Evolutionary conservation across 108 stramenopile genomes (phyloP), one percentile per base, ranked within the genome.

Genomic region (Chaetoceros muelleri): DNA sequence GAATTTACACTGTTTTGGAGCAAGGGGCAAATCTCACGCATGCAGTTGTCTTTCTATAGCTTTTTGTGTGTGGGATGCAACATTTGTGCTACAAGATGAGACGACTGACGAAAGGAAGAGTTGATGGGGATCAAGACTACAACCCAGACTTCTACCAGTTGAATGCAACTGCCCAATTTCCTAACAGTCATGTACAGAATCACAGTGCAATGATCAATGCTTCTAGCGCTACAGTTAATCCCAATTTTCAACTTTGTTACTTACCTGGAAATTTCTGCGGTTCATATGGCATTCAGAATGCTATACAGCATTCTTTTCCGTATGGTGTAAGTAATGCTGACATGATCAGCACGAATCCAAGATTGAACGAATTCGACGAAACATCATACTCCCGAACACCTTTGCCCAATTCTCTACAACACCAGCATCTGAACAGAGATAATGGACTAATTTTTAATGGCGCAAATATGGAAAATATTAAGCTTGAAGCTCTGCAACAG

Each of bases 51-150:
- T 28, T 30, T 58, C 47, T 34, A 18, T 48, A 67, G 70, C 63
- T 78, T 48, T 78, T 78, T 30, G 62, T 73, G 24, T 65, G 76
- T 2, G 72, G 72, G 13, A 16, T 73, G 28, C 72, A 65, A 8
- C 27, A 63, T 22, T 46, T 67, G 19, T 53, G 55, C 18, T 28
- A 54, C 34, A 61, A 64, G 20, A 73, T 73, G 72, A 45, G 51
- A n/a, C 55, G 72, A 44, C 72, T 66, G 13, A 60, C 66, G 10
- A 64, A 66, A 40, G 34, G 8, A 13, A 40, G 34, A 40, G 13
- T 13, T 40, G 34, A 40, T 40, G 13, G 8, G 5, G 34, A 40
- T 13, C 34, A 5, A 40, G 34, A 40, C 13, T 40, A 10, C 13
- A 40, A 40, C 13, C 34, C 34, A 10, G 34, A 40, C 34, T 40